Evolutionary conservation across 106 monocot genomes (phyloP).

Genomic region (Narthecium ossifragum): DNA sequence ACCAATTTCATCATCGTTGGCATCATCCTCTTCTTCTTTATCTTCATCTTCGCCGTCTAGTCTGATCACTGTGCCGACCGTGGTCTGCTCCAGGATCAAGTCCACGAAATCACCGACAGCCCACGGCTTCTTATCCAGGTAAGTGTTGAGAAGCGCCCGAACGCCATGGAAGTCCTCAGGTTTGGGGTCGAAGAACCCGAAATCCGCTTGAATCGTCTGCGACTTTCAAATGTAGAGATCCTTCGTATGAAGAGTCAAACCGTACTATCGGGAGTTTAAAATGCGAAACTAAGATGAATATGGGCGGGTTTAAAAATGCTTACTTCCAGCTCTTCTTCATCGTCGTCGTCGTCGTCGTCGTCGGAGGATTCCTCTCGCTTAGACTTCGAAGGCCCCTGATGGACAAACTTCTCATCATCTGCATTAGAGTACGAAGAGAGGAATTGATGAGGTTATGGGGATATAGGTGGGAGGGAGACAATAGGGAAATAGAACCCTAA

Average conservation of each 20-base stretch:
- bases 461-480: too few relatives aligned
- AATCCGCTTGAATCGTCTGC: conserved; percentile 69
- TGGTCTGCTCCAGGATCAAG: conserved; percentile 78
- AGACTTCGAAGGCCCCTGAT: too few relatives aligned
- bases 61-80: conserved; percentile 86
- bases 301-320: neutral
- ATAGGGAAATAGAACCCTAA: too few relatives aligned
- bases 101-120: conserved; percentile 88
- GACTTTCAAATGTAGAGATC: conserved; percentile 17
- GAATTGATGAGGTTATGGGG: too few relatives aligned
- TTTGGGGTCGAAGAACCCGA: conserved; percentile 96
- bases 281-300: neutral
- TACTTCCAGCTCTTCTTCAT: conserved; percentile 14
- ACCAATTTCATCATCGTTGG: conserved; percentile 43
- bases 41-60: conserved; percentile 27
- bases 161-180: conserved; percentile 72
- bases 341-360: conserved; percentile 3
- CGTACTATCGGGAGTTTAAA: neutral
- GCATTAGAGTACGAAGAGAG: too few relatives aligned
- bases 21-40: conserved; percentile 5
- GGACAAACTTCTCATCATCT: too few relatives aligned
- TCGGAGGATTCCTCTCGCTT: too few relatives aligned
- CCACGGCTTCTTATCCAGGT: conserved; percentile 64
- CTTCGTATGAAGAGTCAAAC: neutral
- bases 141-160: conserved; percentile 57